phyloP scores from a whole-genome alignment of 257 asterid species.

The Gentiana straminea region DNA sequence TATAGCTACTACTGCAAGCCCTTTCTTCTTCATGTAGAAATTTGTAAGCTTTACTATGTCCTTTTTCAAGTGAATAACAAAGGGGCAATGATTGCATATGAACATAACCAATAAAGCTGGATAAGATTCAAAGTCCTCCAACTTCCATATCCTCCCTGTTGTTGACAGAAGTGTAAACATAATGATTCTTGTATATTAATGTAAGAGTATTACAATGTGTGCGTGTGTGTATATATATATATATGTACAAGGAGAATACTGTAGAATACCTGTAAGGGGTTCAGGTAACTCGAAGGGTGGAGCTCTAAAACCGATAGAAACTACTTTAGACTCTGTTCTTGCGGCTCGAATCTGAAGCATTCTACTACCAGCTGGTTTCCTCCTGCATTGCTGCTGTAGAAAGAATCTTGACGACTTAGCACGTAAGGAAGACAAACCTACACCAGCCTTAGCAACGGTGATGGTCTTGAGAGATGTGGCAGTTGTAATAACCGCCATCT shows the following conservation, averaged over 20 bases:
- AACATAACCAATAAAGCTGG: constrained; percentile 88
- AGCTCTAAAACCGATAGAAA: constrained; percentile 66
- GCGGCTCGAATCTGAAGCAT: constrained; percentile 67
- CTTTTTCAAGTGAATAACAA: constrained; percentile 65
- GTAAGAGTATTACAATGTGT: no score
- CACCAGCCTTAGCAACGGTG: constrained; percentile 15
- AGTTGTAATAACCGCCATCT: constrained; percentile 52
- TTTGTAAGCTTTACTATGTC: constrained; percentile 72
- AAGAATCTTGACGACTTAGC: constrained; percentile 25
- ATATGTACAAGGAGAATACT: no score
- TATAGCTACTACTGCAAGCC: constrained; percentile 80
- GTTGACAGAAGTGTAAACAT: no score
- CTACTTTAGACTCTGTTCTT: constrained; percentile 63
- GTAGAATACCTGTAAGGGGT: constrained; percentile 41
- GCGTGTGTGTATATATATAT: no score
- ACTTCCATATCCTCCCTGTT: constrained; percentile 55
- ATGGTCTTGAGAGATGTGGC: constrained; percentile 20
- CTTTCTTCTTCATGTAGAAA: constrained; percentile 93
- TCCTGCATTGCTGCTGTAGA: constrained; percentile 18
- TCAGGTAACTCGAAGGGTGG: constrained; percentile 83
- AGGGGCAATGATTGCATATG: constrained; percentile 88
- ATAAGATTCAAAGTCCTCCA: constrained; percentile 67
- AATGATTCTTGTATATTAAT: no score
- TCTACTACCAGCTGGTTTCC: constrained; percentile 17
- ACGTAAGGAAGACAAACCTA: constrained; percentile 17